Percentiles rank a stretch among this genome's conserved stretches.
Evolutionary conservation across 108 stramenopile genomes (phyloP).

Genomic region (Nitzschia sp.): DNA sequence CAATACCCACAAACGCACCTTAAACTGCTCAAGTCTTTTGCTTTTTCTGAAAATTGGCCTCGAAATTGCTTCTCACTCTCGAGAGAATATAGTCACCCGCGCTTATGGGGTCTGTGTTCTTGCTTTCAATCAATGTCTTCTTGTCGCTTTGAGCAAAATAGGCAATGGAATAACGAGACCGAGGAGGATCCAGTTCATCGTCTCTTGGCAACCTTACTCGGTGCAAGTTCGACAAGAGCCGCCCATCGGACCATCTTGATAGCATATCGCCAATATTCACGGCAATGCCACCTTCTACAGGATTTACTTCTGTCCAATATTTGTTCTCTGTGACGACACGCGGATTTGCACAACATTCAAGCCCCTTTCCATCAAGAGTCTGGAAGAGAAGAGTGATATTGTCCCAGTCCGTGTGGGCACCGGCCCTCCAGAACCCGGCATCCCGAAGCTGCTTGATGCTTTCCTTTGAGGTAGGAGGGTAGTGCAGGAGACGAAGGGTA

Average conservation of each 20-base stretch:
- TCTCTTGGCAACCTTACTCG: constrained; percentile 53
- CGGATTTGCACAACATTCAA: constrained; percentile 56
- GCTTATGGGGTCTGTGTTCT: constrained; percentile 36
- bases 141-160: constrained; percentile 58
- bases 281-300: constrained; percentile 53
- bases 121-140: constrained; percentile 34
- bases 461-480: constrained; percentile 42
- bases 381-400: constrained; percentile 55
- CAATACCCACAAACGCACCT: no score
- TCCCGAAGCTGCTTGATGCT: constrained; percentile 1
- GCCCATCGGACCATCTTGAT: constrained; percentile 42
- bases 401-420: constrained; percentile 61
- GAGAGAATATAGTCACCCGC: constrained; percentile 53
- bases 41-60: constrained; percentile 9
- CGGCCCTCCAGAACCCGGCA: constrained; percentile 40
- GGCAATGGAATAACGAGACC: constrained; percentile 46
- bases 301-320: constrained; percentile 38
- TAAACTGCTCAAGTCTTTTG: neutral
- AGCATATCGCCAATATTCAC: constrained; percentile 68
- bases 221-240: constrained; percentile 50
- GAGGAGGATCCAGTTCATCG: constrained; percentile 31
- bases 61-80: constrained; percentile 42
- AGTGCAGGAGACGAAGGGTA: constrained; percentile 54
- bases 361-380: constrained; percentile 40
- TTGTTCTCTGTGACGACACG: constrained; percentile 6